phyloP scores from a whole-genome alignment of 176 grass and related monocot species.

The Phoenix dactylifera region DNA sequence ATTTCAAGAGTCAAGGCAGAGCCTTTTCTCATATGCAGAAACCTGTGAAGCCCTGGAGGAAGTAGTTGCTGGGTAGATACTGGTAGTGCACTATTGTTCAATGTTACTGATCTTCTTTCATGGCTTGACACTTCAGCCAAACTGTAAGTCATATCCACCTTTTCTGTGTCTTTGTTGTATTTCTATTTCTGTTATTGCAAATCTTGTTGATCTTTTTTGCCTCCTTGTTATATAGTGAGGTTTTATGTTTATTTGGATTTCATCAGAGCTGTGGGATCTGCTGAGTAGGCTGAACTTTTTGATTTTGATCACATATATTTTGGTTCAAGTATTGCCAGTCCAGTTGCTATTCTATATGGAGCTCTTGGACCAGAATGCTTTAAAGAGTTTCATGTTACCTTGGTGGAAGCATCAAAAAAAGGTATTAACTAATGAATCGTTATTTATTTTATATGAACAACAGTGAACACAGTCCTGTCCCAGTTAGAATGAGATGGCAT shows the following conservation, averaged over 20 bases:
- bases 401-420: constrained; percentile 67
- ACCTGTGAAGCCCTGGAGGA: constrained; percentile 31
- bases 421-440: constrained; percentile 28
- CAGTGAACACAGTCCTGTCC: too few relatives aligned
- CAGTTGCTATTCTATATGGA: constrained; percentile 76
- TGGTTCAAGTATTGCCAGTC: constrained; percentile 40
- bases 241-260: constrained; percentile 27
- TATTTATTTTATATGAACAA: too few relatives aligned
- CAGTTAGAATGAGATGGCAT: too few relatives aligned
- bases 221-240: constrained; percentile 9
- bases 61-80: constrained; percentile 92
- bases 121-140: constrained; percentile 57
- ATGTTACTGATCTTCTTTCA: constrained; percentile 39
- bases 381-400: constrained; percentile 65
- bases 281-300: constrained; percentile 72
- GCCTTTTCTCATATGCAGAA: constrained; percentile 12
- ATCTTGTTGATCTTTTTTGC: constrained; percentile 15
- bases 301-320: constrained; percentile 88
- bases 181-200: constrained; percentile 6
- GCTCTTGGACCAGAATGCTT: constrained; percentile 95
- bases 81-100: constrained; percentile 53
- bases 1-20: constrained; percentile 27
- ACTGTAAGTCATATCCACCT: constrained; percentile 24
- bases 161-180: constrained; percentile 6
- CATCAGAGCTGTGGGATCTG: constrained; percentile 33